Base-by-base conservation (phyloP, 495 filamentous ascomycete species). In the Penicillium macrosclerotiorum region DNA sequence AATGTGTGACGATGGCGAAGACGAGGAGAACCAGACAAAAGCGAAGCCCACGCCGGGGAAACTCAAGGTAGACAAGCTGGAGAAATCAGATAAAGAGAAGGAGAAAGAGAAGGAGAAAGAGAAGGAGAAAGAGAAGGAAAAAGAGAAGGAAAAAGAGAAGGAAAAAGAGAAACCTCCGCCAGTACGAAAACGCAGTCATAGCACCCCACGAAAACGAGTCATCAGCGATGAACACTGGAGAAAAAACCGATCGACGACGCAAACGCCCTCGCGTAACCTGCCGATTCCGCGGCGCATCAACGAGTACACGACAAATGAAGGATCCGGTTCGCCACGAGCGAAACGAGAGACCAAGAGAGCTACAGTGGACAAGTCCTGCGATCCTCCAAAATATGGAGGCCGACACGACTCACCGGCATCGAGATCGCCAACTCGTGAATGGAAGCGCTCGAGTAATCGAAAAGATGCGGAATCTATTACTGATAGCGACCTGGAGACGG, bases 221-320 rank as follows among this genome's bases (percentile, higher is more conserved):
- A 76, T 92, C 16, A 90, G 87, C 54, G 88, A 92, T 64, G 81
- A 82, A 29, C 83, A 92, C 51, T 92, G 87, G 87, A 69, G 67
- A 31, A 57, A 49, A 33, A 77, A 74, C 45, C 75, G 70, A 50
- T 77, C 64, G 34, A 62, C 72, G 12, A 79, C 72, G 12, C 65
- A 69, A 45, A 43, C 72, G 54, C 19, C 72, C 69, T 42, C 80
- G 64, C 49, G 62, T 23, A 55, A 84, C 73, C 49, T 75, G 70
- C 63, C 82, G 68, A 44, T 57, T 67, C 54, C 76, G 66, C 68
- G 64, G 45, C 72, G 75, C 32, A 56, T 74, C 37, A 49, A 71
- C 30, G 53, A 64, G 37, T 70, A 70, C 42, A 76, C 72, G 29
- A 60, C 63, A 16, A 73, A 71, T 42, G 70, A 74, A n/a, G 49